Evolutionary conservation across 2,329 filamentous ascomycete species (phyloP), one percentile per base, ranked within the genome.

Genomic region (Talaromyces islandicus): DNA sequence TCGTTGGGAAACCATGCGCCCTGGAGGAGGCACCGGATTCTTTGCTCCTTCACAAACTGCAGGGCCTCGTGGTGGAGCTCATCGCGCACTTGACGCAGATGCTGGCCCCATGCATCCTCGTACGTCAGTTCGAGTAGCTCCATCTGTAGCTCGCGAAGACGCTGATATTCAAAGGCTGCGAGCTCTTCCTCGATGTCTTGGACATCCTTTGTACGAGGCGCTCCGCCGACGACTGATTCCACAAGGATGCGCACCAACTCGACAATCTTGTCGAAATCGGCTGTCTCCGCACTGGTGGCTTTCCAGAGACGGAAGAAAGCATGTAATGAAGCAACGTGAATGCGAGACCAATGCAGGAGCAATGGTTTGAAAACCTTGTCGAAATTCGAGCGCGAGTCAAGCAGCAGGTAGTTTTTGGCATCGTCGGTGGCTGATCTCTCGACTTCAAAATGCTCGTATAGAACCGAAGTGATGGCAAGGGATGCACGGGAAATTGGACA

Each of bases 31-130:
- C 92, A 97, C 58, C 94, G 85, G 63, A 97, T 90, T 41, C 94
- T 87, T 74, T 99, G 94, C 77, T 99, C 94, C 75, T 96, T 97
- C 75, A 97, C 90, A 70, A 99, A 99, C 69, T 96, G 91, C 58
- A 97, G 78, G 11, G 93, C 92, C 74, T 99, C 94, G 68, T 93
- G 87, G 66, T 91, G 89, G 51, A 97, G 82, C 73, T 96, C 91
- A 58, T 97, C 91, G 35, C 92, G 88, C n/a, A 96, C 90, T 75
- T 94, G 91, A 64, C 85, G 85, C 29, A 99, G 81, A 75, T 97
- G 92, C 63, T 90, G 85, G 12, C 92, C 92, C 94, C 94, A 99
- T 54, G 90, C 90, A 71, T 95, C 91, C 72, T 97, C 93, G 70
- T 97, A 97, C 0, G 91, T 90, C 64, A 94, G 80, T 71, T 96